Evolutionary conservation across 73 alveolate genomes (phyloP).

Genomic region (Symbiodinium pilosum): DNA sequence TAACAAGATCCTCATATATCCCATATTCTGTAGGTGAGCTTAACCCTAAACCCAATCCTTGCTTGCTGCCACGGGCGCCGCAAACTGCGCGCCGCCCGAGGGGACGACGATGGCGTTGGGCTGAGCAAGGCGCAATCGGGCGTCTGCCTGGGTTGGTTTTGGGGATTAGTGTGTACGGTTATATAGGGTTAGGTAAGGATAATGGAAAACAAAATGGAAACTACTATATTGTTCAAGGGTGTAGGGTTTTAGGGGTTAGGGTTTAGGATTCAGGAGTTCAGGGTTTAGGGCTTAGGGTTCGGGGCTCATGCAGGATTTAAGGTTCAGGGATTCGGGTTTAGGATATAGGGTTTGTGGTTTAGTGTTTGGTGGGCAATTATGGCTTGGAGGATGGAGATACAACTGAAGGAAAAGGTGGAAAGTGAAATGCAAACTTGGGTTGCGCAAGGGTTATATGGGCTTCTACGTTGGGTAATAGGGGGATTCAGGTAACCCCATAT

Average conservation of each 20-base stretch:
- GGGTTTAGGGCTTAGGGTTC: neutral
- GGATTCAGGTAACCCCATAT: too few relatives aligned
- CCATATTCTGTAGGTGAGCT: too few relatives aligned
- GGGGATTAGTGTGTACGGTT: neutral
- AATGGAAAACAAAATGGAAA: too few relatives aligned
- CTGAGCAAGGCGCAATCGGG: constrained; percentile 74
- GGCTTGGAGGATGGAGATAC: too few relatives aligned
- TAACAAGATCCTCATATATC: too few relatives aligned
- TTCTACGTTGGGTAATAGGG: too few relatives aligned
- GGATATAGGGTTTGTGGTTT: neutral
- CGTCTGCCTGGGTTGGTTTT: constrained; percentile 11
- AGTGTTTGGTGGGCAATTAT: too few relatives aligned
- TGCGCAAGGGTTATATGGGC: too few relatives aligned
- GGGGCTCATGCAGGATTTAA: neutral
- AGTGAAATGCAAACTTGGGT: too few relatives aligned
- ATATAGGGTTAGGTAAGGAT: too few relatives aligned
- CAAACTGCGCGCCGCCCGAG: constrained; percentile 67
- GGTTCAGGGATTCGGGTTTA: neutral
- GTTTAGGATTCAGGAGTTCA: neutral
- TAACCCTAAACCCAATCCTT: neutral
- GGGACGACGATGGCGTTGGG: constrained; percentile 50
- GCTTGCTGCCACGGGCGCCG: neutral
- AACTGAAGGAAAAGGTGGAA: too few relatives aligned
- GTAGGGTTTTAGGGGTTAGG: neutral
- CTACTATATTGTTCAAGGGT: neutral